Conservation (phyloP, 129 eudicot genomes). For the Flaveria sonorensis region DNA sequence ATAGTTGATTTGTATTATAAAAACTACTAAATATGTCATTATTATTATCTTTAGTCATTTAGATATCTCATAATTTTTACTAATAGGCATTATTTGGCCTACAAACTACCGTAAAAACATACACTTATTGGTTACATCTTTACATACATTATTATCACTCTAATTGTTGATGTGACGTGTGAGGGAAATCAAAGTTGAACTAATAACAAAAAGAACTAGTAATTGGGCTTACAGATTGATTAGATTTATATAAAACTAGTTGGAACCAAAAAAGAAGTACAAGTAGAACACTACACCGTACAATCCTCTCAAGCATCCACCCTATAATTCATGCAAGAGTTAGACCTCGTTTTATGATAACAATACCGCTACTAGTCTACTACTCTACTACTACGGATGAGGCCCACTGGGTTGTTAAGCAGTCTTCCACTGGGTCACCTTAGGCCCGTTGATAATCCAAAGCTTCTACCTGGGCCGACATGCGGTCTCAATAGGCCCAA, state of each 20-base stretch:
- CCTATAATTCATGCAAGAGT: background rate
- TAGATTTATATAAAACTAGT: conserved; percentile 12
- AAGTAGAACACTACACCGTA: conserved; percentile 28
- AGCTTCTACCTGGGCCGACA: conserved; percentile 50
- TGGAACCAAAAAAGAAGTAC: conserved; percentile 28
- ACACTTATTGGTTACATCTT: background rate
- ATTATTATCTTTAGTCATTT: background rate
- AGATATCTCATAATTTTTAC: background rate
- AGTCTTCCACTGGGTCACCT: background rate
- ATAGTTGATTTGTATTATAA: background rate
- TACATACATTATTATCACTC: background rate
- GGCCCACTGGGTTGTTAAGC: conserved; percentile 29
- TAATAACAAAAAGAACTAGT: background rate
- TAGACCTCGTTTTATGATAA: conserved; percentile 36
- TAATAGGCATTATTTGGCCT: background rate
- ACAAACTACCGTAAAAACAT: background rate
- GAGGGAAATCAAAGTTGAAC: background rate
- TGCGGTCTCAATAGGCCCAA: conserved; percentile 70
- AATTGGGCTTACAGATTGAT: conserved; percentile 15
- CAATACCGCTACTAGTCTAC: background rate
- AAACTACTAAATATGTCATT: background rate
- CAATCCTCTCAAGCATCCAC: conserved; percentile 13
- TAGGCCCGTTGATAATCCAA: background rate
- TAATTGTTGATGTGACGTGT: too few relatives aligned
- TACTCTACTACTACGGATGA: background rate